A percentile compares a stretch with the other conserved stretches of the same genome.
phyloP scores from a whole-genome alignment of 805 yeast genomes.

The Tetrapisispora namnaoensis region DNA sequence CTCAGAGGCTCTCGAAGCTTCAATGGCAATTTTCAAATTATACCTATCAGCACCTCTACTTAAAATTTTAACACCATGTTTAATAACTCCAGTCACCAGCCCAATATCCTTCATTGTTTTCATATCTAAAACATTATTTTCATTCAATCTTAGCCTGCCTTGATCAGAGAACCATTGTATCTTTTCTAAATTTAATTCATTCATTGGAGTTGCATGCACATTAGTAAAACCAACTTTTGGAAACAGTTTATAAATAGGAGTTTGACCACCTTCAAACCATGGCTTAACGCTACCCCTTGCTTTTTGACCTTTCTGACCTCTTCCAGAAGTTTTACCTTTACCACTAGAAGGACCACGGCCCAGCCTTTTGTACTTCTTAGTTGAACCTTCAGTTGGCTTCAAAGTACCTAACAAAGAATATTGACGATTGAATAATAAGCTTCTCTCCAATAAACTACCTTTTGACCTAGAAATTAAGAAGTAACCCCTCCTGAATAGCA shows the following conservation, averaged over 20 bases:
- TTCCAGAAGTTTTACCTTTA: slow-evolving; percentile 87
- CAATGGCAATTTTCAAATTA: slow-evolving; percentile 59
- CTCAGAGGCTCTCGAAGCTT: slow-evolving; percentile 71
- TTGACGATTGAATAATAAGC: slow-evolving; percentile 21
- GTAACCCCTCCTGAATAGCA: background rate
- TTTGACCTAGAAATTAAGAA: background rate
- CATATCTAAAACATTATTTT: slow-evolving; percentile 63
- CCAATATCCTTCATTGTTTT: slow-evolving; percentile 68
- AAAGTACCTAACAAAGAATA: slow-evolving; percentile 44
- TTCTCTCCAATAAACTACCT: background rate
- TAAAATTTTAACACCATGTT: slow-evolving; percentile 73
- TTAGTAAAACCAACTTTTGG: slow-evolving; percentile 85
- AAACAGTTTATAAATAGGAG: slow-evolving; percentile 74
- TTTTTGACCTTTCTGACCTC: slow-evolving; percentile 98
- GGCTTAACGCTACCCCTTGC: slow-evolving; percentile 85
- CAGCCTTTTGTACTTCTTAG: slow-evolving; percentile 53
- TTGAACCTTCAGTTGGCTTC: slow-evolving; percentile 54
- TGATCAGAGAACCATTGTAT: slow-evolving; percentile 61
- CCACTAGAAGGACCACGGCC: slow-evolving; percentile 97
- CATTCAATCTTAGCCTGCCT: slow-evolving; percentile 50
- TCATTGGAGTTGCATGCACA: slow-evolving; percentile 42
- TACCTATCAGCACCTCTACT: slow-evolving; percentile 49
- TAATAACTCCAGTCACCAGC: slow-evolving; percentile 56
- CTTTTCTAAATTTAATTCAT: slow-evolving; percentile 54
- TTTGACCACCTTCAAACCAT: slow-evolving; percentile 99